Percentiles rank a stretch among this genome's conserved stretches.
Evolutionary conservation across 768 basidiomycete species (phyloP).

Genomic region (Saitozyma sp.): DNA sequence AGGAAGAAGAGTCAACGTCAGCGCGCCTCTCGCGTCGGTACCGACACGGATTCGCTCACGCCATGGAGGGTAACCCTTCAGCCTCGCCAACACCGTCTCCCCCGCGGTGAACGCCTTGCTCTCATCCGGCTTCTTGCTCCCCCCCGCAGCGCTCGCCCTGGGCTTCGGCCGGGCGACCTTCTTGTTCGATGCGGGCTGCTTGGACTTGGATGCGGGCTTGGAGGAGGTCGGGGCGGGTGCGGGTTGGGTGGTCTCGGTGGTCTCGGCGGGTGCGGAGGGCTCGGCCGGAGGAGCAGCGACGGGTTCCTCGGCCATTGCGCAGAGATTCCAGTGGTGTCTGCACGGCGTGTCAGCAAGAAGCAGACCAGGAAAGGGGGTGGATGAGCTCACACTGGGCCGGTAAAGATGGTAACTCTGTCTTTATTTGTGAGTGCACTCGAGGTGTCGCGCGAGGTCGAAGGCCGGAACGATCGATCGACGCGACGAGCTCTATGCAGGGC

Average conservation of each 20-base stretch:
- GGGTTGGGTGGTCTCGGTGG: conserved; percentile 1
- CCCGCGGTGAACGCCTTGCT: conserved; percentile 50
- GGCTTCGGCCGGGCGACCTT: conserved; percentile 1
- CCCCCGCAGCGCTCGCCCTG: conserved; percentile 7
- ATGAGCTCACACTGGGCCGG: too few species aligned
- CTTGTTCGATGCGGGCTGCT: background rate
- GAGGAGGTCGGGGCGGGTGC: background rate
- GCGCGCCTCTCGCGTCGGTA: background rate
- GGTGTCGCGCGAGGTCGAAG: too few species aligned
- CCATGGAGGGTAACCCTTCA: conserved; percentile 94
- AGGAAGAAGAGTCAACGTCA: background rate
- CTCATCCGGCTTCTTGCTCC: conserved; percentile 20
- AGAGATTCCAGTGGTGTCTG: background rate
- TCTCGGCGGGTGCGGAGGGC: background rate
- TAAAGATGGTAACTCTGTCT: too few species aligned
- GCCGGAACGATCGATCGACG: background rate
- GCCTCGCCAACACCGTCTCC: conserved; percentile 86
- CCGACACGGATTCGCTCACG: conserved; percentile 61
- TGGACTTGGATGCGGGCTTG: background rate
- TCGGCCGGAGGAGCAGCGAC: background rate
- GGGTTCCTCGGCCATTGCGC: conserved; percentile 3
- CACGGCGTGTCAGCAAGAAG: too few species aligned
- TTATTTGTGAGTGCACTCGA: too few species aligned
- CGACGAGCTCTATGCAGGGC: background rate
- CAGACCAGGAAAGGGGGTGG: too few species aligned